Evolutionary conservation across 495 filamentous ascomycete species (phyloP).

Genomic region (Penicillium maclennaniae): DNA sequence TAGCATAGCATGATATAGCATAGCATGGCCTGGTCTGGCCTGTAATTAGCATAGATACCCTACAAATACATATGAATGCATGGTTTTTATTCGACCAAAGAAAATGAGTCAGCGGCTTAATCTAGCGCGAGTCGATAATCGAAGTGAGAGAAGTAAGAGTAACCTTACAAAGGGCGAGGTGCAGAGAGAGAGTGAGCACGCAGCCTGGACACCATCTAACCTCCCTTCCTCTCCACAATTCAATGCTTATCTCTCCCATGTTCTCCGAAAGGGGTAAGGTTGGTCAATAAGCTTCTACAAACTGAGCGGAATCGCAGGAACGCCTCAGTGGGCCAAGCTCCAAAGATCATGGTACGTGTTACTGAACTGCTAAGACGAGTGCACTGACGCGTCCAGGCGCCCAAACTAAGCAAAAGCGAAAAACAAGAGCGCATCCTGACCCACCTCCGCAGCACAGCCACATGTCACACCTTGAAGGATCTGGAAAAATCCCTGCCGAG

Average conservation of each 20-base stretch:
- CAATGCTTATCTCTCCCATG: constrained; percentile 9
- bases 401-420: constrained; percentile 57
- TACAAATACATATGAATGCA: background rate
- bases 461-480: constrained; percentile 70
- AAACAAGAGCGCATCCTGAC: constrained; percentile 61
- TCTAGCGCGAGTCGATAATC: background rate
- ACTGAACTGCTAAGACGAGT: background rate
- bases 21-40: background rate
- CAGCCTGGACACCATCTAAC: background rate
- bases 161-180: too few species aligned
- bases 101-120: background rate
- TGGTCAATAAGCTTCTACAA: constrained; percentile 7
- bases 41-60: background rate
- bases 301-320: background rate
- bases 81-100: background rate
- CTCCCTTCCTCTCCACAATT: constrained; percentile 6
- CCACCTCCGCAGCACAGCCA: constrained; percentile 59
- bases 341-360: constrained; percentile 26
- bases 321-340: constrained; percentile 5
- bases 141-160: background rate
- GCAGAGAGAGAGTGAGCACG: background rate
- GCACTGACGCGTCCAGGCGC: constrained; percentile 46
- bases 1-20: background rate
- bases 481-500: constrained; percentile 66
- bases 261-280: constrained; percentile 5